phyloP scores from a whole-genome alignment of 306 rosid genomes.

The Carpinus fangiana region DNA sequence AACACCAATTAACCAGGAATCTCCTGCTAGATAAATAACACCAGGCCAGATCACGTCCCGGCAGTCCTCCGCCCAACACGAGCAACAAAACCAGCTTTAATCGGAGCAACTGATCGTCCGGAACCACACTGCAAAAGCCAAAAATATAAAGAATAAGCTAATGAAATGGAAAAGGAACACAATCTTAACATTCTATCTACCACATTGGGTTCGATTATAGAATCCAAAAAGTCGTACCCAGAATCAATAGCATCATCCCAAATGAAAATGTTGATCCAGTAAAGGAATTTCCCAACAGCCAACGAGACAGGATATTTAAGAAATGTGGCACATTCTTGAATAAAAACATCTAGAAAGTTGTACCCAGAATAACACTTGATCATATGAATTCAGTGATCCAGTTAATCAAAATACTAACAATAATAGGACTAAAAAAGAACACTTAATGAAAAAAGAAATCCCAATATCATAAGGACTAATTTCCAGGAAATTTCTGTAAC shows the following conservation, averaged over 20 bases:
- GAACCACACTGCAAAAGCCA: constrained; percentile 73
- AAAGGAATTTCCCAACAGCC: background rate
- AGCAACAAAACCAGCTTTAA: constrained; percentile 96
- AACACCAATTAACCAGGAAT: constrained; percentile 9
- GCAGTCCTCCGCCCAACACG: constrained; percentile 89
- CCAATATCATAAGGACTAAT: no score
- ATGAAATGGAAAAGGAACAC: background rate
- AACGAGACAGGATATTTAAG: background rate
- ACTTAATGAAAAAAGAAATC: no score
- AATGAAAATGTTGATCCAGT: background rate
- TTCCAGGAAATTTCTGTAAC: no score
- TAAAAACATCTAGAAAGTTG: no score
- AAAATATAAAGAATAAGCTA: background rate
- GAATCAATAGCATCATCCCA: background rate
- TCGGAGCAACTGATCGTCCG: constrained; percentile 88
- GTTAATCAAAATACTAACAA: no score
- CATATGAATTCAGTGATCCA: no score
- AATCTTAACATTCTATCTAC: background rate
- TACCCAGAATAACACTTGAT: no score
- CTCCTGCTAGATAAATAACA: background rate
- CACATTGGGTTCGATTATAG: background rate
- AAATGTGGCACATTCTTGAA: no score
- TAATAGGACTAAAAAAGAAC: no score
- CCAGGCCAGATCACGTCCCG: constrained; percentile 47
- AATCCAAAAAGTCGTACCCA: background rate